Evolutionary conservation across 805 yeast genomes (phyloP).

Genomic region (Teunomyces panamensis): DNA sequence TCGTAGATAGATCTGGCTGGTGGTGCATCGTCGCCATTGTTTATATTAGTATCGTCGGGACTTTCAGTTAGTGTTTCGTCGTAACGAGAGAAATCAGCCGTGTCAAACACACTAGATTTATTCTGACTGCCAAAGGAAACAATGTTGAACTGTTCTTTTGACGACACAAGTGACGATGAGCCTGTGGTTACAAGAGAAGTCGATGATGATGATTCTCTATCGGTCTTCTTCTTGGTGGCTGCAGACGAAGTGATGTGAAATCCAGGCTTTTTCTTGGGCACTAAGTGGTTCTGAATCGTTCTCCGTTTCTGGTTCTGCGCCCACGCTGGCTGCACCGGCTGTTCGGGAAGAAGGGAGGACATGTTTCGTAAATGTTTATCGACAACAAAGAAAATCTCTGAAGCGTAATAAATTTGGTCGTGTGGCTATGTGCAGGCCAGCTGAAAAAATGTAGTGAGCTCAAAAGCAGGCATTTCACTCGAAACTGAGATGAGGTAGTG

Average conservation of each 20-base stretch:
- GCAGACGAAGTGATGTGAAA: slow-evolving; percentile 31
- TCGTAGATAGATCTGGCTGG: slow-evolving; percentile 52
- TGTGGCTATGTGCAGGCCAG: too few relatives aligned
- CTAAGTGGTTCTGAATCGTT: slow-evolving; percentile 41
- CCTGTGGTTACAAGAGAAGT: slow-evolving; percentile 1
- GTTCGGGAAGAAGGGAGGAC: slow-evolving; percentile 1
- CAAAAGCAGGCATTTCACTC: not conserved
- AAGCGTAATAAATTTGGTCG: not conserved
- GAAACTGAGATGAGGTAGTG: not conserved
- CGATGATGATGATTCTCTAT: slow-evolving; percentile 2
- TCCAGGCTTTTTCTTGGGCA: slow-evolving; percentile 38
- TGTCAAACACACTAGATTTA: slow-evolving; percentile 23
- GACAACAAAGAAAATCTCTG: not conserved
- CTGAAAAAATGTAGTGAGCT: not conserved
- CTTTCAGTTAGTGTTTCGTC: slow-evolving; percentile 32
- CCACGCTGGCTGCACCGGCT: slow-evolving; percentile 33
- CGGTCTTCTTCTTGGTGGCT: slow-evolving; percentile 9
- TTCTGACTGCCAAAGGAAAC: slow-evolving; percentile 34
- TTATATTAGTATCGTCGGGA: slow-evolving; percentile 24
- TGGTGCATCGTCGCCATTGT: slow-evolving; percentile 42
- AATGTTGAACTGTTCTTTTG: slow-evolving; percentile 28
- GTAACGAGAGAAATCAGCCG: slow-evolving; percentile 17
- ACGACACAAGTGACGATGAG: not conserved
- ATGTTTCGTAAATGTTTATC: not conserved
- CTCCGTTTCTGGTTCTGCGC: slow-evolving; percentile 31